Base-by-base conservation (phyloP, 768 basidiomycete species). In the Phanerochaete carnosa region DNA sequence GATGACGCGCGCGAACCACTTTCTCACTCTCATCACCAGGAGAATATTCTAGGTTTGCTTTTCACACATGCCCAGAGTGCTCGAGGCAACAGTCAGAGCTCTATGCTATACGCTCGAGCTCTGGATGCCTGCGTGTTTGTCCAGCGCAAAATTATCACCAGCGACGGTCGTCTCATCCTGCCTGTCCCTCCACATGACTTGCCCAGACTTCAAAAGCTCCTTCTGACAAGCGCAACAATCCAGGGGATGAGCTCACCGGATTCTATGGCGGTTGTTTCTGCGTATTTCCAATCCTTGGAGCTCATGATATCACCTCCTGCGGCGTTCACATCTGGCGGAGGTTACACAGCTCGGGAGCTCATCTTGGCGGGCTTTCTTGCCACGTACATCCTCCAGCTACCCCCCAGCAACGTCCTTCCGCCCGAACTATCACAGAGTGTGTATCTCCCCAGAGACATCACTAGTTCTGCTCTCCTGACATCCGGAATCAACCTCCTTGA, bases 151-250 rank as follows among this genome's bases (percentile, higher is more conserved):
- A 60, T 74, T 32, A 66, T 72, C 28, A 58, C 53, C 16, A 55
- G 53, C 30, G 58, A 65, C 54, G 71, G 69, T 19, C 63, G 65
- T 4, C 59, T 72, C 1, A 64, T 65, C 5, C 16, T 66, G 11
- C 25, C 54, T 22, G 57, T 78, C 0, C 68, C 75, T 8, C 65
- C 69, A 26, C 66, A 58, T 55, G 78, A 76, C 55, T 64, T 74
- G 3, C 79, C 77, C 57, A 76, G 79, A 6, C 66, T 82, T 7
- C 80, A 81, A 65, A 78, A 78, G 65, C 73, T 81, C 43, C 69
- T 80, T 46, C 76, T 78, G 59, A 78, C 75, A 22, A 72, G 72
- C 45, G 77, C 75, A 23, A 79, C 75, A 13, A 52, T 76, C 28
- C 69, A 74, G 58, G 68, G 69, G 65, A 73, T 71, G 32, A 70